Base-by-base conservation (phyloP, 2,329 filamentous ascomycete genomes). In the Lachnellula arida region DNA sequence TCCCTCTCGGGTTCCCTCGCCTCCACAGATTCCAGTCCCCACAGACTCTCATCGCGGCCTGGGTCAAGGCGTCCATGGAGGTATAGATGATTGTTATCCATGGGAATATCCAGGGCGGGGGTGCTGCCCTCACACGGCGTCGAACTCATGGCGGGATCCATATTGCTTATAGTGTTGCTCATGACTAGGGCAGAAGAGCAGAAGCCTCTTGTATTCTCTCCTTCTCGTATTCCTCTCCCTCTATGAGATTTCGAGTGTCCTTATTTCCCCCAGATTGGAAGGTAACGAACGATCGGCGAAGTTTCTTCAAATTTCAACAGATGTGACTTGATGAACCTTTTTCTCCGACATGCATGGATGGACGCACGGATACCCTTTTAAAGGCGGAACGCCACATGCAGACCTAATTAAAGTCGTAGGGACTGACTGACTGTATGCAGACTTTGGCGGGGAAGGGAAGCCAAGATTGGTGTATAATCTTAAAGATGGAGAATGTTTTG, bases 51-150 rank as follows among this genome's bases (percentile, higher is more conserved):
- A 8, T 64, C 60, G 8, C 56, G n/a, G 9, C 55, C 59, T 15
- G 56, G 54, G 46, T 60, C 53, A 39, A 61, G 51, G 6, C 59
- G 55, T n/a, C 62, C 64, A 61, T 65, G 60, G 15, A 59, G 43
- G 51, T 62, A 66, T 23, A 52, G 46, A 37, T 51, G 55, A 49
- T 59, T 49, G 47, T 66, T 62, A 15, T 65, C 62, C 61, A 65
- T 62, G 23, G 49, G 46, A 34, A 51, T 44, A 40, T 37, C 49
- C 19, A 46, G 35, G 9, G 19, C 15, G n/a, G 42, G 46, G 46
- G 14, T 37, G 22, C 8, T 22, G 22, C 17, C 15, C 32, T 19
- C 6, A 35, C 44, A n/a, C 23, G 19, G 23, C 22, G 44, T 22
- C 15, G 12, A 47, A 47, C 23, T 32, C 12, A 2, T 12, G 44